Evolutionary conservation across 768 basidiomycete species (phyloP).

Genomic region (Kondoa malvinella): DNA sequence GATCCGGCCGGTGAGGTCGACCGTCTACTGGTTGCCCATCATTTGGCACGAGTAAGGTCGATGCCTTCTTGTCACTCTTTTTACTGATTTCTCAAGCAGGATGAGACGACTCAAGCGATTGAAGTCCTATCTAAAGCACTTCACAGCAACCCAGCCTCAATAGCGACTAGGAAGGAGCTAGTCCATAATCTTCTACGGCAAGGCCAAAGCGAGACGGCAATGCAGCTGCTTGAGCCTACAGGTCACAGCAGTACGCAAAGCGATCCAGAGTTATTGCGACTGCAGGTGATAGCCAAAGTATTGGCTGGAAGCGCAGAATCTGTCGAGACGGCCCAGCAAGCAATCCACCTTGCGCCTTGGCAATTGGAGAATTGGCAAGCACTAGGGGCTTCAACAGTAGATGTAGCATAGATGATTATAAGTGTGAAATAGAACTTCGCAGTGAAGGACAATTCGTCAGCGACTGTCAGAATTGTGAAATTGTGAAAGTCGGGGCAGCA

Average conservation of each 20-base stretch:
- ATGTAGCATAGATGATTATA: neutral
- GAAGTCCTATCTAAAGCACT: neutral
- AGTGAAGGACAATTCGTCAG: neutral
- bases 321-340: neutral
- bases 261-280: neutral
- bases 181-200: neutral
- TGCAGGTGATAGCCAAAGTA: neutral
- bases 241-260: neutral
- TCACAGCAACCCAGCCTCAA: neutral
- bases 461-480: too few species aligned
- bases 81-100: too few species aligned
- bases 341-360: neutral
- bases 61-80: neutral
- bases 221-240: neutral
- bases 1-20: conserved; percentile 8
- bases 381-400: neutral
- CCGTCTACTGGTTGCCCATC: conserved; percentile 11
- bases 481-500: too few species aligned
- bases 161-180: neutral
- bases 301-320: neutral
- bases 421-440: neutral
- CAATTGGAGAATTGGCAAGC: neutral
- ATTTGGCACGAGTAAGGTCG: neutral
- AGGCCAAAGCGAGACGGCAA: neutral
- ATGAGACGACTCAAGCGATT: neutral